A percentile compares a stretch with the other conserved stretches of the same genome.
These are phyloP conservation scores for Solanum lycopersicoides DNA, from an alignment of 257 asterid genomes.

Conservation along the genomic window DNA sequence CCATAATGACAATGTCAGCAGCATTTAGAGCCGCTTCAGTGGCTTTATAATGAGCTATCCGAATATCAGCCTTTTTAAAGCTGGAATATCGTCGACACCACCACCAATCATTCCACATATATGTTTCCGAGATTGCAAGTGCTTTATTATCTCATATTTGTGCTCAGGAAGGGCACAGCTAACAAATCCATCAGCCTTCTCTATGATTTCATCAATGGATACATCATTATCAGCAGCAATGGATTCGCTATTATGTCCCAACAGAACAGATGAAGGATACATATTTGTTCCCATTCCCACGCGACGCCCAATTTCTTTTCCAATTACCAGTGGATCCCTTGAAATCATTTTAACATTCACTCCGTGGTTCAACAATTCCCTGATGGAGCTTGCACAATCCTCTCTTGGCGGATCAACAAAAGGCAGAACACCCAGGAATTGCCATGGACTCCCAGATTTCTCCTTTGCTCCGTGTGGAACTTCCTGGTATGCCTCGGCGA, in stretches of 20 bases:
- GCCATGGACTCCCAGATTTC: slow-evolving; percentile 39
- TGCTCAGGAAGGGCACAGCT: slow-evolving; percentile 87
- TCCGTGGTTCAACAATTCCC: slow-evolving; percentile 28
- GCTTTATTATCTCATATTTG: slow-evolving; percentile 90
- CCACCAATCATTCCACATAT: slow-evolving; percentile 99
- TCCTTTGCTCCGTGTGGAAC: slow-evolving; percentile 38
- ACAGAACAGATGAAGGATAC: slow-evolving; percentile 91
- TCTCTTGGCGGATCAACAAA: slow-evolving; percentile 35
- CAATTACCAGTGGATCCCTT: slow-evolving; percentile 94
- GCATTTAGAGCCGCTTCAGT: slow-evolving; percentile 98
- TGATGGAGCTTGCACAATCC: slow-evolving; percentile 26
- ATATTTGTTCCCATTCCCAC: slow-evolving; percentile 98
- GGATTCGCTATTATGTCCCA: slow-evolving; percentile 71
- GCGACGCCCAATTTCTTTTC: slow-evolving; percentile 91
- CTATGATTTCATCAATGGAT: slow-evolving; percentile 88
- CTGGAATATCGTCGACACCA: slow-evolving; percentile 94
- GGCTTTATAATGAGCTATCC: slow-evolving; percentile 87
- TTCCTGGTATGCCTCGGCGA: slow-evolving; percentile 34
- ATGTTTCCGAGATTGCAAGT: slow-evolving; percentile 86
- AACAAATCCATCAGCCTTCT: slow-evolving; percentile 97
- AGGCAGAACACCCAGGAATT: slow-evolving; percentile 28
- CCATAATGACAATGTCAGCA: slow-evolving; percentile 88
- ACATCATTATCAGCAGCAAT: slow-evolving; percentile 31
- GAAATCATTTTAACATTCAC: slow-evolving; percentile 36
- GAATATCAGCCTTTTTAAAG: slow-evolving; percentile 93